Evolutionary conservation across 2,329 filamentous ascomycete genomes (phyloP).

Genomic region (Metarhizium album): DNA sequence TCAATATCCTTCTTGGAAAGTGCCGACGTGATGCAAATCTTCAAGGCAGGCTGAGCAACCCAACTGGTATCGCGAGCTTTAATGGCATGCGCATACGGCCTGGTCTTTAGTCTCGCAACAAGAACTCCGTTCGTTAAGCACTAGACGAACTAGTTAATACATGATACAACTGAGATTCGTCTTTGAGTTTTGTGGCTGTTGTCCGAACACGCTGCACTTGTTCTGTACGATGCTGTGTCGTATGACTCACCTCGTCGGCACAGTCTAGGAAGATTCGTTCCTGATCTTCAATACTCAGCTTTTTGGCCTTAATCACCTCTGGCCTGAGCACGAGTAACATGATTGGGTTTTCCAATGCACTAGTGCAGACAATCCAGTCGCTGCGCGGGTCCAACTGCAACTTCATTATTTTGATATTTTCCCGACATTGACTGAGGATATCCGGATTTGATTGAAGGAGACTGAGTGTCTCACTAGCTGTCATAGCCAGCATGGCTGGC

Average conservation of each 20-base stretch:
- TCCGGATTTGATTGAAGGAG: slow-evolving; percentile 82
- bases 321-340: slow-evolving; percentile 76
- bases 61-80: slow-evolving; percentile 60
- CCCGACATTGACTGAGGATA: slow-evolving; percentile 64
- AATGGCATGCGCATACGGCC: slow-evolving; percentile 53
- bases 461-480: slow-evolving; percentile 80
- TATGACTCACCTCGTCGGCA: slow-evolving; percentile 75
- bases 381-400: slow-evolving; percentile 83
- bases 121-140: slow-evolving; percentile 78
- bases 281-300: slow-evolving; percentile 63
- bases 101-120: slow-evolving; percentile 74
- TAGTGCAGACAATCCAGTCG: slow-evolving; percentile 83
- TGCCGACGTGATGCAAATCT: slow-evolving; percentile 81
- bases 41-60: slow-evolving; percentile 69
- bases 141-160: slow-evolving; percentile 31
- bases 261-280: slow-evolving; percentile 78
- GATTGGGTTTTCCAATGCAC: slow-evolving; percentile 73
- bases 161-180: not conserved
- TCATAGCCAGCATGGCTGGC: slow-evolving; percentile 90
- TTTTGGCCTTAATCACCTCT: slow-evolving; percentile 63
- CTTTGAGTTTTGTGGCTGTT: not conserved
- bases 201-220: not conserved
- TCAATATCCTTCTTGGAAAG: slow-evolving; percentile 91
- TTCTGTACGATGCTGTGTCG: not conserved
- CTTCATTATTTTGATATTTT: slow-evolving; percentile 78